Percentiles rank a stretch among this genome's conserved stretches.
These are phyloP conservation scores for Vaccinium darrowii DNA, from an alignment of 148 eudicot species.

Conservation along the genomic window DNA sequence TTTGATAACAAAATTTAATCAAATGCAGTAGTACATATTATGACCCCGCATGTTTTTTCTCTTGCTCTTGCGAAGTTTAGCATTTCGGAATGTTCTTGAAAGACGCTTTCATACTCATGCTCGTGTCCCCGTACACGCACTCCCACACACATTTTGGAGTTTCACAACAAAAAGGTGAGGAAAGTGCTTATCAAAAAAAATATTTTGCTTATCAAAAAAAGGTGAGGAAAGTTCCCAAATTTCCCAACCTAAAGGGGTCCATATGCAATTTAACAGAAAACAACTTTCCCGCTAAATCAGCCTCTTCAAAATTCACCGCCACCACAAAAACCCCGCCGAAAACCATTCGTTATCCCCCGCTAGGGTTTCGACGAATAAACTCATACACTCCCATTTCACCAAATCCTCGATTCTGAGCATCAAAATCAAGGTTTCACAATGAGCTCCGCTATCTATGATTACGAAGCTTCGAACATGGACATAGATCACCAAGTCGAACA, in stretches of 20 bases:
- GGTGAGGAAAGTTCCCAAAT: background rate
- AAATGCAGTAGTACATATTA: too few relatives aligned
- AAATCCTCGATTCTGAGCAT: background rate
- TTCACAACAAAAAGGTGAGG: background rate
- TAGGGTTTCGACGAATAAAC: background rate
- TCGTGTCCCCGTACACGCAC: too few relatives aligned
- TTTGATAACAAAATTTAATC: too few relatives aligned
- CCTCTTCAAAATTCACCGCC: background rate
- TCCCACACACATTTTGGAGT: background rate
- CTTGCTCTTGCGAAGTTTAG: too few relatives aligned
- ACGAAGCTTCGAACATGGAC: slow-evolving; percentile 44
- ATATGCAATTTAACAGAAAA: background rate
- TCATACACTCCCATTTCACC: background rate
- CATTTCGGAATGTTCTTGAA: too few relatives aligned
- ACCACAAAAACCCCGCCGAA: background rate
- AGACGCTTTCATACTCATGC: too few relatives aligned
- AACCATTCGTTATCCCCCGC: background rate
- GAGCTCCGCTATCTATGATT: slow-evolving; percentile 14
- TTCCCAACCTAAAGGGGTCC: background rate
- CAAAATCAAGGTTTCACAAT: background rate
- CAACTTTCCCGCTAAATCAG: background rate
- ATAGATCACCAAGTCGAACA: slow-evolving; percentile 25
- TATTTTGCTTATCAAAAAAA: too few relatives aligned
- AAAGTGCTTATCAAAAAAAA: too few relatives aligned
- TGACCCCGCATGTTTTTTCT: too few relatives aligned